These are phyloP conservation scores for Yamadazyma sp. DNA, from an alignment of 805 yeast species.

Conservation along the genomic window DNA sequence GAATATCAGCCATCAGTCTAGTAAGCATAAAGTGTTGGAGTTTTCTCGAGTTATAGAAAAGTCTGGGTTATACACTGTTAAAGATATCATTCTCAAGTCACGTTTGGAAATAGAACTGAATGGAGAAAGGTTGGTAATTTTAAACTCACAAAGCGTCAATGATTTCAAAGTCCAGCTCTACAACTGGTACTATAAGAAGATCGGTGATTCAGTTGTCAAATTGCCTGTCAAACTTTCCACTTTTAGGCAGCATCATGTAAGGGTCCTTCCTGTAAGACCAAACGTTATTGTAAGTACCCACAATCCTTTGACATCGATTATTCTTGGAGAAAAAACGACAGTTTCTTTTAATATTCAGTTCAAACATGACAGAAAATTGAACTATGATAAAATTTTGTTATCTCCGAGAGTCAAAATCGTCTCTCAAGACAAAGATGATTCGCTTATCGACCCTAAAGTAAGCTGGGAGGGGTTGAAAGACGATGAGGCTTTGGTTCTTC, in stretches of 20 bases:
- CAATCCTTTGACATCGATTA: slow-evolving; percentile 15
- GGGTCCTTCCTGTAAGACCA: slow-evolving; percentile 28
- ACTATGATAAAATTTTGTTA: slow-evolving; percentile 22
- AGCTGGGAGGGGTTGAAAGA: slow-evolving; percentile 41
- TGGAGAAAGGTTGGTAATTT: slow-evolving; percentile 3
- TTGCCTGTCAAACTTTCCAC: slow-evolving; percentile 9
- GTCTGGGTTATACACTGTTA: slow-evolving; percentile 25
- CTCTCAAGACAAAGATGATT: slow-evolving; percentile 1
- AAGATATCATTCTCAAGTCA: slow-evolving; percentile 17
- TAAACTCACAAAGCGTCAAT: slow-evolving; percentile 11
- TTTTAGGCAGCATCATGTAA: slow-evolving; percentile 14
- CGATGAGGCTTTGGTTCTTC: slow-evolving; percentile 35
- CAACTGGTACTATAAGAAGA: slow-evolving; percentile 9
- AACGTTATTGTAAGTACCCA: slow-evolving; percentile 17
- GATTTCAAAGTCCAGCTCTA: slow-evolving; percentile 2
- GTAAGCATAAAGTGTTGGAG: slow-evolving; percentile 19
- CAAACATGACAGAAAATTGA: slow-evolving; percentile 15
- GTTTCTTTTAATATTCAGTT: slow-evolving; percentile 23
- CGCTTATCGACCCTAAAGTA: slow-evolving; percentile 17
- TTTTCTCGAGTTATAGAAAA: slow-evolving; percentile 20
- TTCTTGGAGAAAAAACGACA: slow-evolving; percentile 32
- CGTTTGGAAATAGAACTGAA: slow-evolving; percentile 11
- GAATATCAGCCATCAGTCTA: neutral
- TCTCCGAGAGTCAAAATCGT: slow-evolving; percentile 22
- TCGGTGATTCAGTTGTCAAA: slow-evolving; percentile 3